Base-by-base conservation (phyloP, 805 yeast genomes). In the Candida loeiensis region DNA sequence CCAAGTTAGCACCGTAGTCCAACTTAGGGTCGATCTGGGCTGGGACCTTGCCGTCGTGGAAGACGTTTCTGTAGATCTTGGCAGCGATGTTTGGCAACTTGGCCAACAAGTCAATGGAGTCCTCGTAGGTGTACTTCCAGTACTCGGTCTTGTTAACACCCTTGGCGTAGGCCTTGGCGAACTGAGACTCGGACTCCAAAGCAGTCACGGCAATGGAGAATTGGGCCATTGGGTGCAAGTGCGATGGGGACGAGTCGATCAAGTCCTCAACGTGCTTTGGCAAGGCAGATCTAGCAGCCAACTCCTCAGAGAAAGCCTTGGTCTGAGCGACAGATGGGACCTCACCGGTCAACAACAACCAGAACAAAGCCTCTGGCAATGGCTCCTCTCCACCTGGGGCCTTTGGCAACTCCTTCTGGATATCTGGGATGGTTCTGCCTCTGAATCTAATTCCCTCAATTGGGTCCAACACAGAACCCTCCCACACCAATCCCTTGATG, bases 191-290 rank as follows among this genome's bases (percentile, higher is more conserved):
- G 45, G 80, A 73, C 65, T 82, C 84, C 60, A 85, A 72, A 29
- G 89, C 82, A 41, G 82, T 73, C 36, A 85, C 77, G 22, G 86
- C 90, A 56, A 85, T 82, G 36, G 87, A 75, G 54, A 84, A 71
- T 61, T 84, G 93, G 21, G 91, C 82, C 93, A 84, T 84, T 57
- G 93, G 93, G 63, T 84, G 93, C 59, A 84, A 69, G 50, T 77
- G 72, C 29, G 74, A 58, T 40, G 93, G 93, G 45, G 82, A 71
- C 37, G 73, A 62, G 66, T 79, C 83, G 47, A 84, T 65, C 39
- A 81, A 63, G 52, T 74, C 77, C 55, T 65, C 73, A 33, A 80
- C 77, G 59, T 80, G 78, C 48, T 69, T 74, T 45, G 93, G 93
- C 49, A 84, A 66, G 37, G 72, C 73, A 32, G 81, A 79, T 57